A percentile compares a stretch with the other conserved stretches of the same genome.
Evolutionary conservation across 2,329 filamentous ascomycete species (phyloP).

Genomic region (Geosmithia putterillii): DNA sequence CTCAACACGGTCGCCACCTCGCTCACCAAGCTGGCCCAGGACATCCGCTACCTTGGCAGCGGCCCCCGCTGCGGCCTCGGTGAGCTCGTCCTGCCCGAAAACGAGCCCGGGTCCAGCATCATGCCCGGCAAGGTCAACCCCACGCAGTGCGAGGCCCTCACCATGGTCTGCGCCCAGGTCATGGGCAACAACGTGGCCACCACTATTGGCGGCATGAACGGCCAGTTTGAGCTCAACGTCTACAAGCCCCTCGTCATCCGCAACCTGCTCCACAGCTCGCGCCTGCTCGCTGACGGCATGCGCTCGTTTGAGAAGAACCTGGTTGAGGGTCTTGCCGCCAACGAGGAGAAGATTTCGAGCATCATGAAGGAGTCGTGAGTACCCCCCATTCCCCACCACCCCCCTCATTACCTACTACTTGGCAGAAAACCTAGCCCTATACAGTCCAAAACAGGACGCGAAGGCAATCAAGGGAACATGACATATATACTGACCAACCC

Average conservation of each 20-base stretch:
- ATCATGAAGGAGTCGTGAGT: conserved; percentile 87
- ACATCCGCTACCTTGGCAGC: conserved; percentile 92
- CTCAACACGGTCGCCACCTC: conserved; percentile 88
- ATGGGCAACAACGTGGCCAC: conserved; percentile 94
- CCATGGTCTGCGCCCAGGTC: conserved; percentile 95
- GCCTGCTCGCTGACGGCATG: conserved; percentile 87
- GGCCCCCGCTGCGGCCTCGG: conserved; percentile 92
- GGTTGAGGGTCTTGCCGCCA: conserved; percentile 75
- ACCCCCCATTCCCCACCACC: not conserved
- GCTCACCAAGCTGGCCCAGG: conserved; percentile 96
- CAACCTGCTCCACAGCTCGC: conserved; percentile 85
- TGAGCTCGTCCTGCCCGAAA: conserved; percentile 88
- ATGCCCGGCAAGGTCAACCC: conserved; percentile 99
- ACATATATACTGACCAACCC: not conserved
- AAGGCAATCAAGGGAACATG: not conserved
- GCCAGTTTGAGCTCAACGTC: conserved; percentile 97
- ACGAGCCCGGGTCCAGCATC: conserved; percentile 94
- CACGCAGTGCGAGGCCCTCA: conserved; percentile 93
- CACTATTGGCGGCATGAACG: conserved; percentile 91
- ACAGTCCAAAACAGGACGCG: not conserved
- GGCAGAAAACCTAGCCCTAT: too few relatives aligned
- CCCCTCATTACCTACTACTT: not conserved
- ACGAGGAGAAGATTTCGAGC: conserved; percentile 81
- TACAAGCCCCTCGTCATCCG: conserved; percentile 96
- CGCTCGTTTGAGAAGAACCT: conserved; percentile 90